Evolutionary conservation across 495 filamentous ascomycete genomes (phyloP).

Genomic region (Trichoderma gamsii): DNA sequence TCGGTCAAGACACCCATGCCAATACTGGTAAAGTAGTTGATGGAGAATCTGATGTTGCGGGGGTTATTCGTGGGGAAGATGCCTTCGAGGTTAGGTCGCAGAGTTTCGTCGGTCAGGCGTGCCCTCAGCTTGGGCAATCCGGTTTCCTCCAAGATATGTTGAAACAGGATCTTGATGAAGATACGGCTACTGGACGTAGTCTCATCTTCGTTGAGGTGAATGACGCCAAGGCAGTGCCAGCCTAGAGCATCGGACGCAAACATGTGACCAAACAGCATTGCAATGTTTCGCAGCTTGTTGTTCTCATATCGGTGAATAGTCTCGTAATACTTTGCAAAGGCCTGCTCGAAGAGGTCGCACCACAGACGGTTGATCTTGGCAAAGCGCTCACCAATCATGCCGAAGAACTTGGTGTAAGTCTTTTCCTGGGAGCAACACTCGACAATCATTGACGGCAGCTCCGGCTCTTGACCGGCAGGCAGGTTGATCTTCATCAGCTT

Average conservation of each 20-base stretch:
- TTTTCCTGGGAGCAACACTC: conserved; percentile 93
- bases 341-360: conserved; percentile 82
- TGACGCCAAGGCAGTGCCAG: conserved; percentile 79
- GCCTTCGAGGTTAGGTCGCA: conserved; percentile 74
- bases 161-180: conserved; percentile 96
- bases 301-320: conserved; percentile 97
- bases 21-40: conserved; percentile 98
- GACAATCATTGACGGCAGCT: conserved; percentile 92
- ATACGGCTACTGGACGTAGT: conserved; percentile 93
- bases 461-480: conserved; percentile 79
- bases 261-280: conserved; percentile 89
- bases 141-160: conserved; percentile 81
- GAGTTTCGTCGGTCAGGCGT: conserved; percentile 66
- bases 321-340: conserved; percentile 90
- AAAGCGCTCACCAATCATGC: conserved; percentile 88
- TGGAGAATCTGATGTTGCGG: conserved; percentile 87
- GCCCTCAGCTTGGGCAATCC: conserved; percentile 73
- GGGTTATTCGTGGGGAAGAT: conserved; percentile 87
- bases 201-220: conserved; percentile 93
- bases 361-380: conserved; percentile 92
- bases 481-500: conserved; percentile 90
- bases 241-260: conserved; percentile 80
- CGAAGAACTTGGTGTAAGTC: conserved; percentile 95
- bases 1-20: conserved; percentile 92
- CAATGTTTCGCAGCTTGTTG: conserved; percentile 88